Conservation (phyloP, 768 basidiomycete genomes). For the Pleurotus djamor region DNA sequence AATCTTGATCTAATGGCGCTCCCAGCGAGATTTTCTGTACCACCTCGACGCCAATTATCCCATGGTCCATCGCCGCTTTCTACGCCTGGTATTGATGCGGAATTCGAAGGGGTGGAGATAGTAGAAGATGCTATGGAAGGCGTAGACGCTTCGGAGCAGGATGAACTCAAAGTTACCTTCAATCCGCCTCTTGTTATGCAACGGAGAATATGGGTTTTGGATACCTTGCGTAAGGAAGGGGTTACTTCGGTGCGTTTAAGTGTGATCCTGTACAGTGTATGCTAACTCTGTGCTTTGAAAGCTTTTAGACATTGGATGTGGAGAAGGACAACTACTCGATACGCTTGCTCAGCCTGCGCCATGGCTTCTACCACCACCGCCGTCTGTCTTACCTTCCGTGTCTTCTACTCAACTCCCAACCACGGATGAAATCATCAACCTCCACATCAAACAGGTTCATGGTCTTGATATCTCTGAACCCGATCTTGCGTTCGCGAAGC, state of each 20-base stretch:
- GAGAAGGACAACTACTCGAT: conserved; percentile 71
- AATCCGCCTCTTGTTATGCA: conserved; percentile 67
- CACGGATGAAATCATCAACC: conserved; percentile 47
- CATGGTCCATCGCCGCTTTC: conserved; percentile 3
- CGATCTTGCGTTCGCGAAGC: conserved; percentile 54
- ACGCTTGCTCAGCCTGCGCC: conserved; percentile 75
- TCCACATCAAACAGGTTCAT: conserved; percentile 54
- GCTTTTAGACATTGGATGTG: conserved; percentile 86
- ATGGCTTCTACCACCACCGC: conserved; percentile 51
- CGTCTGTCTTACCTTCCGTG: conserved; percentile 25
- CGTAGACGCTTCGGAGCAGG: conserved; percentile 17
- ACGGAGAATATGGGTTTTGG: conserved; percentile 69
- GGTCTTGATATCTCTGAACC: conserved; percentile 65
- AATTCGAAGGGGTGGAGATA: background rate
- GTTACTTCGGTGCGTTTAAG: conserved; percentile 26
- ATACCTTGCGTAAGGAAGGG: conserved; percentile 54
- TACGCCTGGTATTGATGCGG: background rate
- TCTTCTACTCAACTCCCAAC: conserved; percentile 14
- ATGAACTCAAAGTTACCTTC: conserved; percentile 55
- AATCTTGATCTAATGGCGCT: background rate
- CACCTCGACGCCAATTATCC: background rate
- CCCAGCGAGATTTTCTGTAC: background rate
- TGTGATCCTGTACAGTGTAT: background rate
- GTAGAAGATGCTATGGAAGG: background rate
- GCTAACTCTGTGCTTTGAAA: conserved; percentile 18